Percentiles rank a stretch among this genome's conserved stretches.
Conservation (phyloP, 2,329 filamentous ascomycete species). For the Blastomyces percursus region DNA sequence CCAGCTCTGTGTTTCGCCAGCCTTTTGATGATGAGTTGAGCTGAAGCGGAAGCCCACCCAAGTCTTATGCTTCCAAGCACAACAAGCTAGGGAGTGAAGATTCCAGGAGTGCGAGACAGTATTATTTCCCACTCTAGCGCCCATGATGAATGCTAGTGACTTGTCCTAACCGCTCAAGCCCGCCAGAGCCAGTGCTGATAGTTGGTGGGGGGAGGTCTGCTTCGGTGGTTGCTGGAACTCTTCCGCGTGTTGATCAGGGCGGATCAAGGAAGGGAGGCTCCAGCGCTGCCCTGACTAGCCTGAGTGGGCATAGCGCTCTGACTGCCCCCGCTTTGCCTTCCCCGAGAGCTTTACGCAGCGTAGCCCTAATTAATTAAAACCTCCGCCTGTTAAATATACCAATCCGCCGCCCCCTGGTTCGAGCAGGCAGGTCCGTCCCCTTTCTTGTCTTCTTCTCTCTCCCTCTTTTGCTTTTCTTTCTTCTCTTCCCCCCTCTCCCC, state of each 20-base stretch:
- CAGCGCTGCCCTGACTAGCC: not conserved
- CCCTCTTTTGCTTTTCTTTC: slow-evolving; percentile 2
- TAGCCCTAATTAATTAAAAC: not conserved
- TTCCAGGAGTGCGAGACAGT: not conserved
- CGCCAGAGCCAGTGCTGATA: no score
- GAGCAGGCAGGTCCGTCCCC: slow-evolving; percentile 1
- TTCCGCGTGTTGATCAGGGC: not conserved
- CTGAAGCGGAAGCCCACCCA: not conserved
- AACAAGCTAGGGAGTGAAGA: no score
- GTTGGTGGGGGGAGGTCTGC: no score
- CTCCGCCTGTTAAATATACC: not conserved
- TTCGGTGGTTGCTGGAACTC: not conserved
- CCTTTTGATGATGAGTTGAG: no score
- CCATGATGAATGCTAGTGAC: not conserved
- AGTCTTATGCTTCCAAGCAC: no score
- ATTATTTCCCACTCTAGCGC: not conserved
- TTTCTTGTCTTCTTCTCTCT: slow-evolving; percentile 3
- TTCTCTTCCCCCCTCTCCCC: not conserved
- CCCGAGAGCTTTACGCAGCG: not conserved
- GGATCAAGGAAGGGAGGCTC: not conserved
- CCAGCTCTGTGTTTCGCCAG: not conserved
- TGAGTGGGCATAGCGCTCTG: not conserved
- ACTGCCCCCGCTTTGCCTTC: not conserved
- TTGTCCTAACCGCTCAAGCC: no score
- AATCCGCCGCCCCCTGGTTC: not conserved